These are phyloP conservation scores for Psilocybe cubensis DNA, from an alignment of 768 basidiomycete species.

Conservation along the genomic window DNA sequence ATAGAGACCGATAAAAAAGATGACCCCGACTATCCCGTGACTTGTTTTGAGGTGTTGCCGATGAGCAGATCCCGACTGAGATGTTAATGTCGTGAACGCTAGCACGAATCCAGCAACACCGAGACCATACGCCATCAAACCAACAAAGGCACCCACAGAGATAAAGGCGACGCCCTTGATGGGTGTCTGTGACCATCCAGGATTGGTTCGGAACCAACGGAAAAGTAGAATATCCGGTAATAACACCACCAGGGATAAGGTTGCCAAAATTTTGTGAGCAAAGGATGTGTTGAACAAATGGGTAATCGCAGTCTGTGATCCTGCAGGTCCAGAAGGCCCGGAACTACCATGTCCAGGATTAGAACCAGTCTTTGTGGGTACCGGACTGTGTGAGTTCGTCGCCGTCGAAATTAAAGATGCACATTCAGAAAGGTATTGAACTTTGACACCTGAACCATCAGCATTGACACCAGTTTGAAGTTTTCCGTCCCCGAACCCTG, in stretches of 20 bases:
- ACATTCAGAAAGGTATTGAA: conserved; percentile 64
- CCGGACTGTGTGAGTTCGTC: neutral
- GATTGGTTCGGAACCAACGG: conserved; percentile 26
- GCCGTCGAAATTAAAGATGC: conserved; percentile 39
- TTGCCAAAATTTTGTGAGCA: conserved; percentile 47
- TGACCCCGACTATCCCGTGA: conserved; percentile 69
- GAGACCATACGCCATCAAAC: conserved; percentile 50
- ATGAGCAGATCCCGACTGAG: conserved; percentile 20
- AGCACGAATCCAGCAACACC: conserved; percentile 67
- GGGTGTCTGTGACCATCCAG: conserved; percentile 9
- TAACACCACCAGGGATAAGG: conserved; percentile 45
- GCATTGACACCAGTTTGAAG: conserved; percentile 68
- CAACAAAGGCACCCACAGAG: conserved; percentile 41
- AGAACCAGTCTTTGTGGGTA: conserved; percentile 1
- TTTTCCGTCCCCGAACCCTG: conserved; percentile 65
- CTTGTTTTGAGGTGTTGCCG: conserved; percentile 50
- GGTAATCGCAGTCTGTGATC: neutral
- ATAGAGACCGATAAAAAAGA: conserved; percentile 67
- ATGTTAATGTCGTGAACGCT: conserved; percentile 62
- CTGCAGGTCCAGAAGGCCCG: neutral
- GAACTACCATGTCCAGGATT: conserved; percentile 7
- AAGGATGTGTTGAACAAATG: conserved; percentile 38
- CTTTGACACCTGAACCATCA: conserved; percentile 65
- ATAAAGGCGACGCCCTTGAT: conserved; percentile 22
- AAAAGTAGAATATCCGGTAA: conserved; percentile 39